These are phyloP conservation scores for Aureobasidium sp. DNA, from an alignment of 2,329 filamentous ascomycete genomes.

Conservation along the genomic window DNA sequence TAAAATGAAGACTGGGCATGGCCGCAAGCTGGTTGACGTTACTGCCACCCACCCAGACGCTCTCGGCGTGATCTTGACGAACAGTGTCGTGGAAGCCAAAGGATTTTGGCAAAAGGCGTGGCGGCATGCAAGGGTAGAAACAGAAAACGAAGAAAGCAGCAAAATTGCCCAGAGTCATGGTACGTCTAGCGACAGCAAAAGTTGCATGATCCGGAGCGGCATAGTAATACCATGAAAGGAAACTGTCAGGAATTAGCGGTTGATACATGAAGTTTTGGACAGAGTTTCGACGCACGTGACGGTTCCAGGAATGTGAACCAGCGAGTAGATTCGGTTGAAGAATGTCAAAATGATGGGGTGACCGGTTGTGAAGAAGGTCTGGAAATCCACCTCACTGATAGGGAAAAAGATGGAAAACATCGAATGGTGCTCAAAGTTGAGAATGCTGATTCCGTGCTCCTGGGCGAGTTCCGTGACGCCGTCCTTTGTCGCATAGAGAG, in stretches of 20 bases:
- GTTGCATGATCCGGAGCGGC: slow-evolving; percentile 41
- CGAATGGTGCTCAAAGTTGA: slow-evolving; percentile 45
- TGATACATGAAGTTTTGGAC: not conserved
- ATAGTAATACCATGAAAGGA: slow-evolving; percentile 54
- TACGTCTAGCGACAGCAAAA: slow-evolving; percentile 32
- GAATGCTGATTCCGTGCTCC: slow-evolving; percentile 44
- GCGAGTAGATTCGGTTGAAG: slow-evolving; percentile 49
- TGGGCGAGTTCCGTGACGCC: slow-evolving; percentile 49
- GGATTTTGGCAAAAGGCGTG: slow-evolving; percentile 33
- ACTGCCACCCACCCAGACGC: slow-evolving; percentile 36
- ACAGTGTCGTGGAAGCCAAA: slow-evolving; percentile 37
- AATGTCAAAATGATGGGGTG: slow-evolving; percentile 45
- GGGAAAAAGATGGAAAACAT: slow-evolving; percentile 45
- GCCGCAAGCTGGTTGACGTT: slow-evolving; percentile 35
- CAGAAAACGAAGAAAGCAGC: slow-evolving; percentile 42
- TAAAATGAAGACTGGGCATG: slow-evolving; percentile 44
- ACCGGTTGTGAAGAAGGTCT: slow-evolving; percentile 47
- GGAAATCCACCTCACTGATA: slow-evolving; percentile 43
- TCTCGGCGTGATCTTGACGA: slow-evolving; percentile 34
- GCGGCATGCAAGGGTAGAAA: slow-evolving; percentile 42
- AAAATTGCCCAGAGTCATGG: slow-evolving; percentile 41
- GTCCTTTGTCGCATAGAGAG: slow-evolving; percentile 42
- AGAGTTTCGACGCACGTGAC: slow-evolving; percentile 38
- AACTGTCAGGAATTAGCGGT: slow-evolving; percentile 29
- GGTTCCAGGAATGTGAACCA: slow-evolving; percentile 54